These are phyloP conservation scores for Candida yuanshanica DNA, from an alignment of 805 yeast species.

Conservation along the genomic window DNA sequence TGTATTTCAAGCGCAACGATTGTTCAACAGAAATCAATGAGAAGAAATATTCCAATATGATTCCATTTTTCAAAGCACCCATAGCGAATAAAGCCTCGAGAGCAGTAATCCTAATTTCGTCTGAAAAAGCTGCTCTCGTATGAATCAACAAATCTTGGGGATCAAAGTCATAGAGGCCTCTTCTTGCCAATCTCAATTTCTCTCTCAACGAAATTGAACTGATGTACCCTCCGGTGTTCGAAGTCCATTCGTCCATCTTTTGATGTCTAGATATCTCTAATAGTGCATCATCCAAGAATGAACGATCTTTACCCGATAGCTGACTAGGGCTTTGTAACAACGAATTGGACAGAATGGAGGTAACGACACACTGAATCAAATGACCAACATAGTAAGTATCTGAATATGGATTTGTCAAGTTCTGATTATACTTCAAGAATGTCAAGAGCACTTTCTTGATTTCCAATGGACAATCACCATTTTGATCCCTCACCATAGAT, in stretches of 20 bases:
- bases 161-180: constrained; percentile 46
- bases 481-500: constrained; percentile 52
- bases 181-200: constrained; percentile 52
- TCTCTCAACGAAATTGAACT: constrained; percentile 52
- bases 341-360: constrained; percentile 27
- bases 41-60: constrained; percentile 57
- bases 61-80: constrained; percentile 71
- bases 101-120: constrained; percentile 59
- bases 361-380: constrained; percentile 50
- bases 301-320: constrained; percentile 25
- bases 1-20: constrained; percentile 45
- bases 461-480: constrained; percentile 55
- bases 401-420: constrained; percentile 67
- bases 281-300: constrained; percentile 42
- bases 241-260: constrained; percentile 80
- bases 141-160: constrained; percentile 51
- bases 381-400: constrained; percentile 64
- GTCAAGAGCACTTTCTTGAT: constrained; percentile 62
- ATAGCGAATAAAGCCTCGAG: constrained; percentile 61
- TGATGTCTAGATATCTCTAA: constrained; percentile 69
- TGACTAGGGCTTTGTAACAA: constrained; percentile 9
- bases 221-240: constrained; percentile 50
- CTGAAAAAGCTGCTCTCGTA: constrained; percentile 40
- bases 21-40: constrained; percentile 50
- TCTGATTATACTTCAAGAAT: constrained; percentile 78